Evolutionary conservation across 441 rosid species (phyloP).

Genomic region (Gossypium davidsonii): DNA sequence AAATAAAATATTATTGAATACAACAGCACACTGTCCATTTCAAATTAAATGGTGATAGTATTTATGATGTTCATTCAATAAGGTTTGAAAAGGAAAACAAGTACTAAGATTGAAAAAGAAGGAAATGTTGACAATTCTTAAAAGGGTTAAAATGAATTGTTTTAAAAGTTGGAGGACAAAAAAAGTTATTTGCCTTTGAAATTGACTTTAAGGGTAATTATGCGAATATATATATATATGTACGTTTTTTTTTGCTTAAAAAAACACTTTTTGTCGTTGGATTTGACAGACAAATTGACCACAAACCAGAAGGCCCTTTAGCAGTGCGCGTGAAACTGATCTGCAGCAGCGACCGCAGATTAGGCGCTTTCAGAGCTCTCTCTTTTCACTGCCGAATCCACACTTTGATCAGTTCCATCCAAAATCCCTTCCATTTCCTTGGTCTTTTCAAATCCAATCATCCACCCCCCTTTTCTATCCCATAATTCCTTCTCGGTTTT

Average conservation of each 20-base stretch:
- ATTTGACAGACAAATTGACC: neutral
- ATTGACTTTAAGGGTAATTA: no score
- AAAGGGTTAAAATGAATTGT: no score
- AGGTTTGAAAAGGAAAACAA: no score
- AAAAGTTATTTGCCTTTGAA: no score
- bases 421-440: neutral
- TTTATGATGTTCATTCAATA: no score
- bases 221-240: no score
- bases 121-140: no score
- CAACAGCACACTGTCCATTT: no score
- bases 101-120: no score
- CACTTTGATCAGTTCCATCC: neutral
- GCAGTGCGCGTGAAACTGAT: neutral
- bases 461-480: neutral
- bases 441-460: neutral
- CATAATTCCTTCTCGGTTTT: neutral
- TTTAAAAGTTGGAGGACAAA: no score
- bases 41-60: no score
- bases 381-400: constrained; percentile 1
- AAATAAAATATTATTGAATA: no score
- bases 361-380: neutral
- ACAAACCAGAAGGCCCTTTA: neutral
- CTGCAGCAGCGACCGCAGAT: neutral
- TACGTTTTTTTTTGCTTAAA: neutral
- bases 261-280: neutral